Base-by-base conservation (phyloP, 305 asterid genomes). In the Fraxinus floribunda region DNA sequence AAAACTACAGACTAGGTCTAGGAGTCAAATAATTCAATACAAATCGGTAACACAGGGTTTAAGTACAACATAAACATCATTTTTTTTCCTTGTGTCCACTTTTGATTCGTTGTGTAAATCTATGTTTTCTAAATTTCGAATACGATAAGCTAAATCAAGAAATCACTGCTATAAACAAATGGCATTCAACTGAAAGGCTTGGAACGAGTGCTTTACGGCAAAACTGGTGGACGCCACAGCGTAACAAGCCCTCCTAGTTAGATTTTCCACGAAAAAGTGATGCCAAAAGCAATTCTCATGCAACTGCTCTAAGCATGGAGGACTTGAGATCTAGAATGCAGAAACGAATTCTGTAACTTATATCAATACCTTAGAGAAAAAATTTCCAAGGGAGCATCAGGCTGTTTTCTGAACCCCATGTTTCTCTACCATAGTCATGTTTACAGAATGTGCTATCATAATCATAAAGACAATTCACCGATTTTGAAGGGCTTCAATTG, bases 401-500 rank as follows among this genome's bases (percentile, higher is more conserved):
- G 35, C 36, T 66, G 36, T 34, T 71, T 29, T 32, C 24, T n/a
- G 44, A 82, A 82, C 80, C 83, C 81, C 68, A 8, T 76, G 75
- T 79, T 79, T 79, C 86, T 88, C 88, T 84, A 85, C 82, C 79
- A 44, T 79, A 11, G 82, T 82, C 83, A 81, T 87, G 78, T 83
- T 84, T 84, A 87, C 90, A 90, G 88, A 88, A 89, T 91, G 89
- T 80, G 81, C 66, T 52, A 44, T 39, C 84, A 55, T 83, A 80
- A 86, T 30, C 82, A 80, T 13, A 83, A 44, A 49, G 64, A 80
- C 80, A 41, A 24, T 38, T 90, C 88, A 95, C 88, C 93, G 94
- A 77, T 86, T 95, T 85, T 95, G 98, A 84, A 96, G 99, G 87
- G 90, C 85, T 88, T 96, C 99, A 22, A 96, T 93, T 11, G 98